Conservation (phyloP, 2,329 filamentous ascomycete species). For the Trichophyton benhamiae region DNA sequence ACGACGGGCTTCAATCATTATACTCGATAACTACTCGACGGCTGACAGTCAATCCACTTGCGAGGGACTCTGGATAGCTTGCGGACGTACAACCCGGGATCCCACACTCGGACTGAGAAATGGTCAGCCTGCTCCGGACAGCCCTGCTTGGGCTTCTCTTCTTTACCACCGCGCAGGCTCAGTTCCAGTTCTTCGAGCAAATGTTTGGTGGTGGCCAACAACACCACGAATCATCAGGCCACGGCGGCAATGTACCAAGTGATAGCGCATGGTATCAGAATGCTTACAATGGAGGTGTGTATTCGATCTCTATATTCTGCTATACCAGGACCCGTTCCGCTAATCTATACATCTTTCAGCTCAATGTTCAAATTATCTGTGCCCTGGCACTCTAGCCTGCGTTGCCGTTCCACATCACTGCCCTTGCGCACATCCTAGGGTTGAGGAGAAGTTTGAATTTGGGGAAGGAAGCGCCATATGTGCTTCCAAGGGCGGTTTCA, state of each 20-base stretch:
- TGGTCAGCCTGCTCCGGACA: neutral
- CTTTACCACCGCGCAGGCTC: slow-evolving; percentile 52
- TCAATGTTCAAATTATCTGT: slow-evolving; percentile 87
- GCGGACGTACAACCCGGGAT: neutral
- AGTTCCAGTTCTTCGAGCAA: slow-evolving; percentile 97
- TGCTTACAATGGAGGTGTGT: slow-evolving; percentile 13
- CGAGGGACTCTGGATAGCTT: neutral
- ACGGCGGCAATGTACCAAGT: slow-evolving; percentile 68
- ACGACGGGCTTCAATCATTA: too few relatives aligned
- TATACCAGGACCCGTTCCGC: neutral
- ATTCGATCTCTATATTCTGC: neutral
- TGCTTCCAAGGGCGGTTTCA: slow-evolving; percentile 38
- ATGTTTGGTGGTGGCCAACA: slow-evolving; percentile 65
- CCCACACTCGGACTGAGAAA: neutral
- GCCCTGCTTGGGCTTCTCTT: slow-evolving; percentile 41
- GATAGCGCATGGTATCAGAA: slow-evolving; percentile 70
- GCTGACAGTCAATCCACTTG: neutral
- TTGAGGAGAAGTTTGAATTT: slow-evolving; percentile 65
- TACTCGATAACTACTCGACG: too few relatives aligned
- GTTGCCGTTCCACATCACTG: slow-evolving; percentile 96
- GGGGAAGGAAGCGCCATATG: slow-evolving; percentile 38
- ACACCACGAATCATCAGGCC: slow-evolving; percentile 43
- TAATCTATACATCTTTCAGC: slow-evolving; percentile 37
- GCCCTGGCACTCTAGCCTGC: slow-evolving; percentile 85
- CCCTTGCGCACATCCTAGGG: slow-evolving; percentile 67